phyloP scores from a whole-genome alignment of 1,284 basidiomycete species.

The Papiliotrema flavescens region DNA sequence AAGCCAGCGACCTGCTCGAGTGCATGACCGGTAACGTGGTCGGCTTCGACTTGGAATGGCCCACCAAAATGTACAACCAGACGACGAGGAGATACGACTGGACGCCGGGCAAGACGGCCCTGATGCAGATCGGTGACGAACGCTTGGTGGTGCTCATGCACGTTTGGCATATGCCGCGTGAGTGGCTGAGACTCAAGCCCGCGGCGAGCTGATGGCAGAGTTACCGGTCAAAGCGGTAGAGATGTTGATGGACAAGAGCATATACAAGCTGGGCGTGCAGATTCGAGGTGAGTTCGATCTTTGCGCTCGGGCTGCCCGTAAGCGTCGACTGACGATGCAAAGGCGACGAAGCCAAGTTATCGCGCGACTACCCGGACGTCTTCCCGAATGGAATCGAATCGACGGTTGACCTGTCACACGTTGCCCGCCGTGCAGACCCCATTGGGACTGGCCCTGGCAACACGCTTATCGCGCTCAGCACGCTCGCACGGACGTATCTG shows the following conservation, averaged over 20 bases:
- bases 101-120: conserved; percentile 37
- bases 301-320: not conserved
- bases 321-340: not conserved
- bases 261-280: conserved; percentile 46
- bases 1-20: conserved; percentile 34
- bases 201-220: conserved; percentile 6
- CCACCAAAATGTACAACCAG: conserved; percentile 19
- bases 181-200: conserved; percentile 2
- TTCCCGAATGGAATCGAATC: conserved; percentile 13
- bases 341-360: conserved; percentile 46
- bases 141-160: conserved; percentile 45
- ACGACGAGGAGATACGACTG: conserved; percentile 9
- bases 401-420: conserved; percentile 42
- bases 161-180: conserved; percentile 34
- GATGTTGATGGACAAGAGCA: conserved; percentile 33
- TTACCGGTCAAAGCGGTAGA: conserved; percentile 32
- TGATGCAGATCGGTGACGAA: conserved; percentile 47
- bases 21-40: conserved; percentile 34
- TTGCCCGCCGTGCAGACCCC: conserved; percentile 41
- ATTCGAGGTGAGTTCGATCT: conserved; percentile 28
- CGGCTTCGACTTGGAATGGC: conserved; percentile 47
- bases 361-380: conserved; percentile 37
- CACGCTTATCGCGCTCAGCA: conserved; percentile 39
- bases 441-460: conserved; percentile 23
- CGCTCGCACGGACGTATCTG: conserved; percentile 36